These are phyloP conservation scores for Stephania yunnanensis DNA, from an alignment of 164 flowering plant species.

Conservation along the genomic window DNA sequence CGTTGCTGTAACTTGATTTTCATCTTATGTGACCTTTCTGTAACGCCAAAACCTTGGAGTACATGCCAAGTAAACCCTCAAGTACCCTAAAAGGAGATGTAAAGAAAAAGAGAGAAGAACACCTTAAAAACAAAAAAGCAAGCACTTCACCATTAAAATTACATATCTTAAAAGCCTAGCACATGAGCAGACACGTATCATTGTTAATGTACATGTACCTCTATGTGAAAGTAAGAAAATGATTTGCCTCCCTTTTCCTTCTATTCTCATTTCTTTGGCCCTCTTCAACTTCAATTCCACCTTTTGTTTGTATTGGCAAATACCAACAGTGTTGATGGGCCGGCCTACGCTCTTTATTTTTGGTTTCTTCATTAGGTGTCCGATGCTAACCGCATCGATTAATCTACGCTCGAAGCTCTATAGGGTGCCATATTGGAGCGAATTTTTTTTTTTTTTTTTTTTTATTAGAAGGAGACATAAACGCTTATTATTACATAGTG, in stretches of 20 bases:
- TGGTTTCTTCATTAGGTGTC: no score
- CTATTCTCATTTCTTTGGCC: neutral
- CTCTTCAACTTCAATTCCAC: neutral
- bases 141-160: neutral
- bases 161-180: neutral
- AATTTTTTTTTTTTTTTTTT: no score
- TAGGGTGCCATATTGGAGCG: no score
- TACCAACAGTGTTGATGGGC: neutral
- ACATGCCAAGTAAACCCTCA: conserved; percentile 8
- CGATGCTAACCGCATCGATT: no score
- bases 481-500: no score
- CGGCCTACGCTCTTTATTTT: no score
- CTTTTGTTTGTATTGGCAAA: no score
- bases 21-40: neutral
- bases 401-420: no score
- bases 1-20: neutral
- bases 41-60: conserved; percentile 11
- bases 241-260: neutral
- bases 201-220: neutral
- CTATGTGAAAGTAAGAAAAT: neutral
- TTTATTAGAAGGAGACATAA: no score
- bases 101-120: neutral
- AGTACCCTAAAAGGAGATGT: neutral
- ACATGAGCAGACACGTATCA: neutral
- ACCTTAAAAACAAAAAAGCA: neutral